These are phyloP conservation scores for Wallacemonas rigidus DNA, from an alignment of 208 protist species.

Conservation along the genomic window DNA sequence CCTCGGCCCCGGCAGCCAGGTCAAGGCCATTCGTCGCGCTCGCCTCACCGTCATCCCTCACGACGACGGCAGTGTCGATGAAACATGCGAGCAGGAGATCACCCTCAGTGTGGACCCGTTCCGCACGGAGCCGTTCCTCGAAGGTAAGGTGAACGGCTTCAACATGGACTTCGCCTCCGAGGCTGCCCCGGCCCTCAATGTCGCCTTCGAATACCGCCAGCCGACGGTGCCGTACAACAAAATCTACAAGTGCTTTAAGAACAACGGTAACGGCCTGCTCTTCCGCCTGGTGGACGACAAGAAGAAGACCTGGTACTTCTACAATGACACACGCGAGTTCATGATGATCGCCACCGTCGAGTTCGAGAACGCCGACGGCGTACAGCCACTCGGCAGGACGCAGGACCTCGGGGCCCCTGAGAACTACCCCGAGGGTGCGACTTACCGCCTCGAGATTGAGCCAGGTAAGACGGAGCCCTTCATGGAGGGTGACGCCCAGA, in stretches of 20 bases:
- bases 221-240: conserved; percentile 32
- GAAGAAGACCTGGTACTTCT: conserved; percentile 69
- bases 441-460: conserved; percentile 49
- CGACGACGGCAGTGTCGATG: conserved; percentile 13
- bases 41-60: conserved; percentile 14
- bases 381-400: conserved; percentile 65
- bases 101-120: conserved; percentile 26
- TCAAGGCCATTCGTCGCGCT: conserved; percentile 24
- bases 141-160: conserved; percentile 39
- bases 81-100: conserved; percentile 10
- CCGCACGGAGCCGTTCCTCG: conserved; percentile 40
- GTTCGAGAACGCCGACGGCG: conserved; percentile 50
- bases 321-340: conserved; percentile 82
- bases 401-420: conserved; percentile 30
- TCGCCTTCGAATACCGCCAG: conserved; percentile 21
- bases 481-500: conserved; percentile 45
- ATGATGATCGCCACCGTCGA: conserved; percentile 69
- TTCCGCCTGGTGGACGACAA: conserved; percentile 80
- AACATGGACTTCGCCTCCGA: conserved; percentile 43
- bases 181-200: conserved; percentile 23
- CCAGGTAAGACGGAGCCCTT: conserved; percentile 67
- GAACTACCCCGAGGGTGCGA: conserved; percentile 31
- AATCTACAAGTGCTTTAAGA: conserved; percentile 81
- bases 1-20: conserved; percentile 25
- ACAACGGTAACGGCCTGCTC: conserved; percentile 75